phyloP scores from a whole-genome alignment of 805 yeast species.

The Hanseniaspora vineae region DNA sequence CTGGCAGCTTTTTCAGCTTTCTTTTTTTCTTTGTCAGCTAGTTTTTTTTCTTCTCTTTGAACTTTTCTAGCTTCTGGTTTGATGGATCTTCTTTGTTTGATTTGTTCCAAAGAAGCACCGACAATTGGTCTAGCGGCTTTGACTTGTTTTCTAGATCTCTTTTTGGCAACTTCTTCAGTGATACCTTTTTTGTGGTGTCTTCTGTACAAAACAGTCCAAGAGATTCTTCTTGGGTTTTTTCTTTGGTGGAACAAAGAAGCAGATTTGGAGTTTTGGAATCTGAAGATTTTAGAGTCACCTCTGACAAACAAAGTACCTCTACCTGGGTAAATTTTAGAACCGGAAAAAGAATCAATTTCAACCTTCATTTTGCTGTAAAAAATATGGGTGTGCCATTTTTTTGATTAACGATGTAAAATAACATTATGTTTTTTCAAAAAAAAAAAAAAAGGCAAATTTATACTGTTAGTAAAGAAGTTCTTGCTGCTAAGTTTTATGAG shows the following conservation, averaged over 20 bases:
- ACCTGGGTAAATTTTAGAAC: slow-evolving; percentile 99
- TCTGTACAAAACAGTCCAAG: slow-evolving; percentile 99
- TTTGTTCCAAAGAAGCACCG: slow-evolving; percentile 97
- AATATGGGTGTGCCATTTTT: slow-evolving; percentile 1
- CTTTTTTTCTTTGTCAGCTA: slow-evolving; percentile 76
- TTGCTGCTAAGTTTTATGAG: too few relatives aligned
- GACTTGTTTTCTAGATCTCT: slow-evolving; percentile 93
- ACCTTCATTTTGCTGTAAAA: slow-evolving; percentile 63
- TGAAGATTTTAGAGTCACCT: slow-evolving; percentile 99
- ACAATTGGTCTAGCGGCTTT: slow-evolving; percentile 98
- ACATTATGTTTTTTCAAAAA: not conserved
- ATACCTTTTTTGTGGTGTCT: slow-evolving; percentile 99
- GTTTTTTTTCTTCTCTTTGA: slow-evolving; percentile 82
- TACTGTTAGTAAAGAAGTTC: too few relatives aligned
- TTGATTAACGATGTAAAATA: slow-evolving; percentile 4
- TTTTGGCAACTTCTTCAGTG: slow-evolving; percentile 95
- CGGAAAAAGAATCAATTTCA: slow-evolving; percentile 99
- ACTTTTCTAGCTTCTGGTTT: slow-evolving; percentile 98
- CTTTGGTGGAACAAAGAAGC: slow-evolving; percentile 98
- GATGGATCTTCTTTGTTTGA: slow-evolving; percentile 92
- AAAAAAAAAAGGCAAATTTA: not conserved
- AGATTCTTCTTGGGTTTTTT: slow-evolving; percentile 99
- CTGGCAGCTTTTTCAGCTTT: slow-evolving; percentile 87
- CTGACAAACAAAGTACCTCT: slow-evolving; percentile 98
- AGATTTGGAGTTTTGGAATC: slow-evolving; percentile 96